A percentile compares a stretch with the other conserved stretches of the same genome.
phyloP scores from a whole-genome alignment of 306 rosid species.

The Prunus mume region DNA sequence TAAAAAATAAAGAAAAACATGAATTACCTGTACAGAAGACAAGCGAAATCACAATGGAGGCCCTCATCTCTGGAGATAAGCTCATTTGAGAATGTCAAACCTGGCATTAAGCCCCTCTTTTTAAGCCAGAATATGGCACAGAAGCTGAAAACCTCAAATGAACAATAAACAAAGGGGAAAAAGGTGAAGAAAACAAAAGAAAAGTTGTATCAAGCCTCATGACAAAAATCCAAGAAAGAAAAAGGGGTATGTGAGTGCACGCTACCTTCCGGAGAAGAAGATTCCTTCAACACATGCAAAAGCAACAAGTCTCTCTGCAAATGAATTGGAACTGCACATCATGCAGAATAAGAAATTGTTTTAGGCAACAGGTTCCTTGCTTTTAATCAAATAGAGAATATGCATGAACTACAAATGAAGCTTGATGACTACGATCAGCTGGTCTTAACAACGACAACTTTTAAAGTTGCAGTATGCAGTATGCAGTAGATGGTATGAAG shows the following conservation, averaged over 20 bases:
- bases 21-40: slow-evolving; percentile 76
- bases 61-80: slow-evolving; percentile 96
- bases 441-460: background rate
- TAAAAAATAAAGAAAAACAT: background rate
- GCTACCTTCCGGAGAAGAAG: slow-evolving; percentile 92
- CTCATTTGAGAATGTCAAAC: slow-evolving; percentile 88
- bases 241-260: slow-evolving; percentile 9
- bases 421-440: background rate
- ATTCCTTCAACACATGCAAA: slow-evolving; percentile 93
- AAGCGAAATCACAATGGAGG: slow-evolving; percentile 95
- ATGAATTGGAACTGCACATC: slow-evolving; percentile 64
- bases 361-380: slow-evolving; percentile 2
- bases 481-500: background rate
- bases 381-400: background rate
- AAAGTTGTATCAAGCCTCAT: background rate
- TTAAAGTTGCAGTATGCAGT: background rate
- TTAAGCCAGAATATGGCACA: slow-evolving; percentile 97
- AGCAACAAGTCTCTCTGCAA: slow-evolving; percentile 84
- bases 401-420: slow-evolving; percentile 3
- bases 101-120: slow-evolving; percentile 88
- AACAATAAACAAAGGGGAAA: slow-evolving; percentile 1
- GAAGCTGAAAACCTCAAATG: slow-evolving; percentile 55
- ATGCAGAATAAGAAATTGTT: slow-evolving; percentile 28
- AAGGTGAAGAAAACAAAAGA: background rate
- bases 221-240: background rate